A percentile compares a stretch with the other conserved stretches of the same genome.
phyloP scores from a whole-genome alignment of 2,329 filamentous ascomycete species.

The Emmonsiellopsis sp. region DNA sequence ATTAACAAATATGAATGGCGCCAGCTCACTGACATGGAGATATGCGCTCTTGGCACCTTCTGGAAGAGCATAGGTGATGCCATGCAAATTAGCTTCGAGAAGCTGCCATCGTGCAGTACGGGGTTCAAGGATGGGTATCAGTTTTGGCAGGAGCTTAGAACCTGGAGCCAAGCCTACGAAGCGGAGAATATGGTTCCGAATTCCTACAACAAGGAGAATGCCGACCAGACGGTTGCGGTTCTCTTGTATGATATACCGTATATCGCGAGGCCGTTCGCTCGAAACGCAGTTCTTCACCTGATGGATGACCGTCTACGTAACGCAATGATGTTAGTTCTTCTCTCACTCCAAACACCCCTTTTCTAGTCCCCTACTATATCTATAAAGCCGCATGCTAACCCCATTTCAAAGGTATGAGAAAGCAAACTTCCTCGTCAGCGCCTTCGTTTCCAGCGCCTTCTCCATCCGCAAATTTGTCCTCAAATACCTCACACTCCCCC shows the following conservation, averaged over 20 bases:
- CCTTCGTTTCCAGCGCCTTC: slow-evolving; percentile 41
- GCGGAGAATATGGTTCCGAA: slow-evolving; percentile 48
- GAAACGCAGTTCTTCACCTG: slow-evolving; percentile 47
- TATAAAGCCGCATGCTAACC: background rate
- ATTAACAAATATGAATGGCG: slow-evolving; percentile 63
- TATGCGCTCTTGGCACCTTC: slow-evolving; percentile 57
- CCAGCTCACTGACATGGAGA: slow-evolving; percentile 55
- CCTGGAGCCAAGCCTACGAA: slow-evolving; percentile 53
- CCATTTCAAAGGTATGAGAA: slow-evolving; percentile 29
- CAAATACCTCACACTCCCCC: slow-evolving; percentile 53
- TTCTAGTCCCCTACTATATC: background rate
- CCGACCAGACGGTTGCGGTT: slow-evolving; percentile 52
- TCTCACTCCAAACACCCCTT: background rate
- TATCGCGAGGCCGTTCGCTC: slow-evolving; percentile 37
- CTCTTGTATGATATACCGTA: slow-evolving; percentile 49
- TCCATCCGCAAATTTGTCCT: slow-evolving; percentile 46
- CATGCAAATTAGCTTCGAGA: slow-evolving; percentile 52
- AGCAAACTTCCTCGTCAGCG: slow-evolving; percentile 24
- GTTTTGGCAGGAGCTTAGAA: slow-evolving; percentile 43
- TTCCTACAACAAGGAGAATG: slow-evolving; percentile 42
- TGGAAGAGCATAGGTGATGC: slow-evolving; percentile 65
- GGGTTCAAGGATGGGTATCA: slow-evolving; percentile 44
- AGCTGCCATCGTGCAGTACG: slow-evolving; percentile 32
- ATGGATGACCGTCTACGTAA: slow-evolving; percentile 56
- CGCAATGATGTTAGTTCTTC: slow-evolving; percentile 51